Evolutionary conservation across 2,329 filamentous ascomycete genomes (phyloP).

Genomic region (Xylaria sp.): DNA sequence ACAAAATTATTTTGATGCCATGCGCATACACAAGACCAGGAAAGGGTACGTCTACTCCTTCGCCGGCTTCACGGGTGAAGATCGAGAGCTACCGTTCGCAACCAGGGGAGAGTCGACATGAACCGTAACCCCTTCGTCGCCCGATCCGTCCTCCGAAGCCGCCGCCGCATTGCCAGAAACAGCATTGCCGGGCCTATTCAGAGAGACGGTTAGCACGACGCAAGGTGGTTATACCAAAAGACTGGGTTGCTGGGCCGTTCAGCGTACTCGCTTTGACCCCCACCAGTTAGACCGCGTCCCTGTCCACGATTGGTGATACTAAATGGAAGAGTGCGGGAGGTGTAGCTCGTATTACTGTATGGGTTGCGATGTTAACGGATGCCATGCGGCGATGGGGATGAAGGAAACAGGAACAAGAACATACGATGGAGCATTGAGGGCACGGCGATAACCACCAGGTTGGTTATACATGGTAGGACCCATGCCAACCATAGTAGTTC

Average conservation of each 20-base stretch:
- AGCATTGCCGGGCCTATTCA: conserved; percentile 55
- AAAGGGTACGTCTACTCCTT: conserved; percentile 48
- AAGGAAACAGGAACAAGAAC: conserved; percentile 29
- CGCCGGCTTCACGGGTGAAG: conserved; percentile 61
- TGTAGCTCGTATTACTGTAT: conserved; percentile 33
- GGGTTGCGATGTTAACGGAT: conserved; percentile 27
- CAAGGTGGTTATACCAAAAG: conserved; percentile 13
- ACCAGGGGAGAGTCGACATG: conserved; percentile 60
- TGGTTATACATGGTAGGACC: conserved; percentile 60
- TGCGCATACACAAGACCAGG: conserved; percentile 41
- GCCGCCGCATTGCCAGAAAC: conserved; percentile 53
- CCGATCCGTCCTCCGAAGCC: conserved; percentile 59
- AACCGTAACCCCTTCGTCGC: conserved; percentile 66
- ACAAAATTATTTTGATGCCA: conserved; percentile 44
- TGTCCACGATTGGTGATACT: conserved; percentile 37
- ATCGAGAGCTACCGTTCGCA: conserved; percentile 58
- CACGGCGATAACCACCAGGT: conserved; percentile 52
- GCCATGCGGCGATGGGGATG: conserved; percentile 7
- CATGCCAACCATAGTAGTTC: conserved; percentile 69
- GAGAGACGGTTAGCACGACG: conserved; percentile 50
- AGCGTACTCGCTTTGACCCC: conserved; percentile 42
- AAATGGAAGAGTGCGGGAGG: conserved; percentile 30
- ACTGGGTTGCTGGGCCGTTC: conserved; percentile 23
- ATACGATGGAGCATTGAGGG: conserved; percentile 42
- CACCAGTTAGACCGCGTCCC: conserved; percentile 34